Evolutionary conservation across 129 eudicot species (phyloP).

Genomic region (Tanacetum coccineum): DNA sequence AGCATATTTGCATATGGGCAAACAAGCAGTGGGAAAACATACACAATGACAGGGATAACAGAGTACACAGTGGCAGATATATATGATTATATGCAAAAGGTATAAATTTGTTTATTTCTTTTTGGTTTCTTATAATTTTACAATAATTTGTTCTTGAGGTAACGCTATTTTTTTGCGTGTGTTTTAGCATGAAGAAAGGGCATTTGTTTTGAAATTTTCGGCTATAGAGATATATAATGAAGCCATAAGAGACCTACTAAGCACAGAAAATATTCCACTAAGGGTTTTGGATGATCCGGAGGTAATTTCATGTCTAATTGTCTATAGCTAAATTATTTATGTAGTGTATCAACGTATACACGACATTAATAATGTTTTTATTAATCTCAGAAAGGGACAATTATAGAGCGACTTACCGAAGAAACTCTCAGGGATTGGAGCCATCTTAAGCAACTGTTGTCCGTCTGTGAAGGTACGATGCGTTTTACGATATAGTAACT

Average conservation of each 20-base stretch:
- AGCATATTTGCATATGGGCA: slow-evolving; percentile 98
- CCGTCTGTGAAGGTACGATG: slow-evolving; percentile 75
- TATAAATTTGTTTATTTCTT: slow-evolving; percentile 15
- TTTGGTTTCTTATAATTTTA: neutral
- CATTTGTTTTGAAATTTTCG: slow-evolving; percentile 86
- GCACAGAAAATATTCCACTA: slow-evolving; percentile 81
- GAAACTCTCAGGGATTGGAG: slow-evolving; percentile 82
- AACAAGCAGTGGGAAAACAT: slow-evolving; percentile 98
- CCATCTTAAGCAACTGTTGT: slow-evolving; percentile 86
- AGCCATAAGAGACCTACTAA: slow-evolving; percentile 94
- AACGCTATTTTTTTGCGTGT: slow-evolving; percentile 2
- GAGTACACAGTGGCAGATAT: slow-evolving; percentile 97
- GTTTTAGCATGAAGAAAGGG: slow-evolving; percentile 92
- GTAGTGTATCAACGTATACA: slow-evolving; percentile 7
- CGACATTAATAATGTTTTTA: neutral
- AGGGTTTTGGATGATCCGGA: slow-evolving; percentile 94
- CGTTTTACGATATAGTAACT: neutral
- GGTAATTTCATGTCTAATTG: slow-evolving; percentile 37
- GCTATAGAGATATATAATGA: slow-evolving; percentile 98
- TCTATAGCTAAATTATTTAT: neutral
- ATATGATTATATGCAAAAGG: slow-evolving; percentile 85
- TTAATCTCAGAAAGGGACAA: slow-evolving; percentile 69
- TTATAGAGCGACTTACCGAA: slow-evolving; percentile 91
- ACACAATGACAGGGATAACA: slow-evolving; percentile 94
- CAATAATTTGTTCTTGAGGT: neutral